Evolutionary conservation across 768 basidiomycete species (phyloP), one percentile per base, ranked within the genome.

Genomic region (Suillus clintonianus): DNA sequence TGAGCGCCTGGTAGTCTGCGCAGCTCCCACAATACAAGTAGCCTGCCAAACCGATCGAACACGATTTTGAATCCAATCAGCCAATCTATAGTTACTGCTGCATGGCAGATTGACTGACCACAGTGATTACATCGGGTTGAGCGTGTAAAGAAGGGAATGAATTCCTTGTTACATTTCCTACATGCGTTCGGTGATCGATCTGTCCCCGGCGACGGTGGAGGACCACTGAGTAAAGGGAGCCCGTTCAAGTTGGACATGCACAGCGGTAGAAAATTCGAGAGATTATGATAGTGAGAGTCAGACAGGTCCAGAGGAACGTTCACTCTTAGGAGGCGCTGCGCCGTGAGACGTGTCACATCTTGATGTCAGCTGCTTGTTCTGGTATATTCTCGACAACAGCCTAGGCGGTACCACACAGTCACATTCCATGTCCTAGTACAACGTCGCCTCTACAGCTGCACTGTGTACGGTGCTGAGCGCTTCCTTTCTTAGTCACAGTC

Each of bases 81-180:
- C 27, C 6, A 27, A 41, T n/a, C 43, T 17, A 11, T 17, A 11
- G 19, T 22, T 8, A 42, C 22, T 34, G 17, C 14, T 50, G 43
- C 55, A 10, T 41, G 51, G 42, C 37, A 59, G 39, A 30, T 65
- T 9, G 17, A 71, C 86, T 68, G 71, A 90, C 91, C 90, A 71
- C 91, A 92, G 69, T 92, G 91, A 72, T 89, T 86, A 73, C 91
- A 92, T 65, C 77, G 84, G 67, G 85, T 83, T 54, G 86, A 81
- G 59, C 91, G 79, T 62, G 85, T 78, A 69, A 92, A 87, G 57
- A 92, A 64, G 22, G 89, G 72, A 68, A 82, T 87, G 72, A 92
- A 92, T 70, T 92, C 90, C 72, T 82, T 91, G 72, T 81, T 85
- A 71, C 91, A 92, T 72, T 86, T 91, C 72, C 89, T 83, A 65